These are phyloP conservation scores for Phytophthora rubi DNA, from an alignment of 352 stramenopile genomes.

Conservation along the genomic window DNA sequence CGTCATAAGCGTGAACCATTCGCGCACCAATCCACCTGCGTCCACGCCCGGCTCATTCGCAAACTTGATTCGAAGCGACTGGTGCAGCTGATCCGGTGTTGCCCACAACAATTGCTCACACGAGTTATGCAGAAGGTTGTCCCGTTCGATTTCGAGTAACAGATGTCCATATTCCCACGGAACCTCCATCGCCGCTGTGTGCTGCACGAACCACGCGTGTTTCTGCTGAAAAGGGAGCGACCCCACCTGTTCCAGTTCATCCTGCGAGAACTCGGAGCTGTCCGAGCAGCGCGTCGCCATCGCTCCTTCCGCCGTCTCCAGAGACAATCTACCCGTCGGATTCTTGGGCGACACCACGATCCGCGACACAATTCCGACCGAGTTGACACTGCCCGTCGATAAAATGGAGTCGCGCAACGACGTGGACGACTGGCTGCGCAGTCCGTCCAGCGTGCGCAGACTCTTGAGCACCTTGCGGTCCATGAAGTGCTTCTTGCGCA, in stretches of 20 bases:
- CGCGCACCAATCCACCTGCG: slow-evolving; percentile 88
- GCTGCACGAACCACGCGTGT: slow-evolving; percentile 89
- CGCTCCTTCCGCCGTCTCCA: slow-evolving; percentile 73
- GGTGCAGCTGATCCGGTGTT: slow-evolving; percentile 81
- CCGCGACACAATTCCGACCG: slow-evolving; percentile 75
- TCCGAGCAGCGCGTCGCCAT: slow-evolving; percentile 63
- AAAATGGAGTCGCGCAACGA: slow-evolving; percentile 75
- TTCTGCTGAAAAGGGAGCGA: slow-evolving; percentile 87
- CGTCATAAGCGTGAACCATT: slow-evolving; percentile 93
- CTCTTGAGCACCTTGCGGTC: slow-evolving; percentile 76
- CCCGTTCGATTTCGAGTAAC: slow-evolving; percentile 85
- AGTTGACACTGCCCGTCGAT: slow-evolving; percentile 65
- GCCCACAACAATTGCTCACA: slow-evolving; percentile 89
- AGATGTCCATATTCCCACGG: slow-evolving; percentile 90
- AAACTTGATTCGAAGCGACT: slow-evolving; percentile 92
- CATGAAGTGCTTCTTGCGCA: slow-evolving; percentile 78
- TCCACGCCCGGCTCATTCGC: slow-evolving; percentile 92
- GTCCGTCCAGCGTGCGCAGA: slow-evolving; percentile 49
- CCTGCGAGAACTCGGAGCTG: slow-evolving; percentile 66
- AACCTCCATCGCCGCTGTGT: slow-evolving; percentile 85
- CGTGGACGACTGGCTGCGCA: slow-evolving; percentile 63
- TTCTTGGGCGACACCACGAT: slow-evolving; percentile 83
- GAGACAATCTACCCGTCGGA: slow-evolving; percentile 69
- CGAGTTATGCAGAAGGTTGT: slow-evolving; percentile 91
- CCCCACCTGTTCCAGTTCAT: slow-evolving; percentile 77